Conservation (phyloP, 1,284 basidiomycete genomes). For the Apiotrichum brassicae region DNA sequence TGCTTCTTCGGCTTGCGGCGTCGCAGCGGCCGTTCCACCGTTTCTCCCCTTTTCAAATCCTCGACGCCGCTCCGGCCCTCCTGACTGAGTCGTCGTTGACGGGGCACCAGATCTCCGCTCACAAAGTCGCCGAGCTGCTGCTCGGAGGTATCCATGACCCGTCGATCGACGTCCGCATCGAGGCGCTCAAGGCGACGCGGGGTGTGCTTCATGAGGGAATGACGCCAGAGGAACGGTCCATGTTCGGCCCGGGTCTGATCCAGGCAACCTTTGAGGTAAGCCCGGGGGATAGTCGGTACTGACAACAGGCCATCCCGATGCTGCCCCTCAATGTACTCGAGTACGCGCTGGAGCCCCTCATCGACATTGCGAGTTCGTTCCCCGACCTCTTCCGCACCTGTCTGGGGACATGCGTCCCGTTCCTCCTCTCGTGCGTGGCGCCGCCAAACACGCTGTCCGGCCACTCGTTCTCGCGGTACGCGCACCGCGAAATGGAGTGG, state of each 20-base stretch:
- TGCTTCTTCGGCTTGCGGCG: slow-evolving; percentile 32
- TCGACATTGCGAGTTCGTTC: slow-evolving; percentile 62
- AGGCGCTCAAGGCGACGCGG: slow-evolving; percentile 37
- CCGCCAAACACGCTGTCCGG: slow-evolving; percentile 22
- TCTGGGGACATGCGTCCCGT: slow-evolving; percentile 60
- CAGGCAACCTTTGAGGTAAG: slow-evolving; percentile 28
- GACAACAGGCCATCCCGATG: slow-evolving; percentile 10
- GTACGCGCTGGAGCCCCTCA: slow-evolving; percentile 56
- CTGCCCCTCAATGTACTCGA: slow-evolving; percentile 27
- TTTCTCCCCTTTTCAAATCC: slow-evolving; percentile 38
- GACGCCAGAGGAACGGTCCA: slow-evolving; percentile 24
- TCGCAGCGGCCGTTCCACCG: slow-evolving; percentile 37
- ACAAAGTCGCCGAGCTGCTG: slow-evolving; percentile 32
- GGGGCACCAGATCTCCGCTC: slow-evolving; percentile 22
- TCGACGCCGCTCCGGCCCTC: slow-evolving; percentile 30
- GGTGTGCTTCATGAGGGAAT: slow-evolving; percentile 32
- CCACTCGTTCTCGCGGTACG: slow-evolving; percentile 28
- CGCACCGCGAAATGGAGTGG: slow-evolving; percentile 40
- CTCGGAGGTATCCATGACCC: slow-evolving; percentile 35
- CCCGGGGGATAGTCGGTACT: too few relatives aligned
- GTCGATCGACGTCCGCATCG: slow-evolving; percentile 34
- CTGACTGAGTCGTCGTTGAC: slow-evolving; percentile 25
- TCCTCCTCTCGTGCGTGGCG: slow-evolving; percentile 48
- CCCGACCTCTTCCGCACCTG: slow-evolving; percentile 58
- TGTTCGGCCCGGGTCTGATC: slow-evolving; percentile 26